Conservation (phyloP, 73 alveolate genomes). For the Paramecium caudatum region DNA sequence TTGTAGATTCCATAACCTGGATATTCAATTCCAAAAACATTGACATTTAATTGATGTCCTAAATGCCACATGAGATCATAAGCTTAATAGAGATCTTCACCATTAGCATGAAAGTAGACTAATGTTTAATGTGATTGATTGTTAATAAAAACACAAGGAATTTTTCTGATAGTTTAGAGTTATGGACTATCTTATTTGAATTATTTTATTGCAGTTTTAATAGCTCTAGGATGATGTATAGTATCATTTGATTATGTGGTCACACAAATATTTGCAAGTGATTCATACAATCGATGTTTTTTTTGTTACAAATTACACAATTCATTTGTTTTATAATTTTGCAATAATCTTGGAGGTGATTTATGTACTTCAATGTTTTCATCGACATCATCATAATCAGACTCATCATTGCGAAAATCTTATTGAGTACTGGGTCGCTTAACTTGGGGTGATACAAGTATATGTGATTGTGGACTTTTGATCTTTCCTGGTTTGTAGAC, state of each 20-base stretch:
- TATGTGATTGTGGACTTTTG: background rate
- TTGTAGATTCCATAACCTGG: slow-evolving; percentile 97
- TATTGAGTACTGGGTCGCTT: slow-evolving; percentile 38
- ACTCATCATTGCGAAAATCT: background rate
- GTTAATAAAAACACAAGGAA: slow-evolving; percentile 65
- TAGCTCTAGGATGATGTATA: background rate
- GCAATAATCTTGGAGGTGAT: slow-evolving; percentile 16
- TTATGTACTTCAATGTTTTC: background rate
- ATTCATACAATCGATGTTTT: slow-evolving; percentile 1
- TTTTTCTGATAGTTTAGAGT: background rate
- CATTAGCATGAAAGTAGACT: slow-evolving; percentile 93
- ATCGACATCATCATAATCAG: slow-evolving; percentile 44
- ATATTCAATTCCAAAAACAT: slow-evolving; percentile 92
- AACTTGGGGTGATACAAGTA: background rate
- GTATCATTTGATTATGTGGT: background rate
- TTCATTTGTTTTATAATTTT: slow-evolving; percentile 18
- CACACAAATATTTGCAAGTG: slow-evolving; percentile 9
- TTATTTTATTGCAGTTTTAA: background rate
- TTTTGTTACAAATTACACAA: background rate
- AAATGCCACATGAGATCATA: slow-evolving; percentile 82
- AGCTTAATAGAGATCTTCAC: slow-evolving; percentile 88
- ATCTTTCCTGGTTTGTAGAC: background rate
- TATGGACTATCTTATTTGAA: background rate
- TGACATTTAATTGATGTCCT: slow-evolving; percentile 84
- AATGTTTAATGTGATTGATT: slow-evolving; percentile 54